phyloP scores from a whole-genome alignment of 495 filamentous ascomycete genomes.

The Podospora bellae-mahoneyi region DNA sequence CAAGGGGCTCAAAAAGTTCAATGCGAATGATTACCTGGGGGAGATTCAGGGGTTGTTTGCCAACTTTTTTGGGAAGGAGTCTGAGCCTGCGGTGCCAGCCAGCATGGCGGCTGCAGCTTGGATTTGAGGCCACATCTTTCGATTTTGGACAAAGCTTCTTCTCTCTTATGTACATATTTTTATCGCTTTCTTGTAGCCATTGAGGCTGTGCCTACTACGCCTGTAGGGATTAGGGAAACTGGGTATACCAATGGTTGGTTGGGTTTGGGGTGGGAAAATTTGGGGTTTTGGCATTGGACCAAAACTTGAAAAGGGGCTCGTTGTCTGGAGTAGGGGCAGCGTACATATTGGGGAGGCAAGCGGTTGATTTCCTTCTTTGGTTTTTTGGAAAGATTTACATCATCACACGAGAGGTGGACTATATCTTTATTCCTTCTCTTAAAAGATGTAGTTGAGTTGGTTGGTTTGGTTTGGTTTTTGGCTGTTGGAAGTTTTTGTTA shows the following conservation, averaged over 20 bases:
- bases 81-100: conserved; percentile 8
- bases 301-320: not conserved
- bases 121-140: conserved; percentile 18
- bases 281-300: not conserved
- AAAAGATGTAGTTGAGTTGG: not conserved
- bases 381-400: not conserved
- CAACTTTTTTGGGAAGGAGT: conserved; percentile 34
- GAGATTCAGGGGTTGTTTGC: conserved; percentile 72
- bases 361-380: not conserved
- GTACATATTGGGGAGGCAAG: not conserved
- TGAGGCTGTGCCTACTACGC: not conserved
- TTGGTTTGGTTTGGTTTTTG: not conserved
- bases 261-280: not conserved
- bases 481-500: not conserved
- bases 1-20: conserved; percentile 69
- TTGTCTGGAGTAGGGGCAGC: not conserved
- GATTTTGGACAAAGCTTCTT: not conserved
- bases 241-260: not conserved
- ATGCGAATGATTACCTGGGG: conserved; percentile 74
- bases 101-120: conserved; percentile 15
- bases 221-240: not conserved
- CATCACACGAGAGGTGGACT: not conserved
- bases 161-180: conserved; percentile 18
- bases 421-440: not conserved
- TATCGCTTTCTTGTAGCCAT: conserved; percentile 6